Percentiles rank a stretch among this genome's conserved stretches.
Conservation (phyloP, 1,139 yeast genomes). For the Kurtzmaniella quercitrusa region DNA sequence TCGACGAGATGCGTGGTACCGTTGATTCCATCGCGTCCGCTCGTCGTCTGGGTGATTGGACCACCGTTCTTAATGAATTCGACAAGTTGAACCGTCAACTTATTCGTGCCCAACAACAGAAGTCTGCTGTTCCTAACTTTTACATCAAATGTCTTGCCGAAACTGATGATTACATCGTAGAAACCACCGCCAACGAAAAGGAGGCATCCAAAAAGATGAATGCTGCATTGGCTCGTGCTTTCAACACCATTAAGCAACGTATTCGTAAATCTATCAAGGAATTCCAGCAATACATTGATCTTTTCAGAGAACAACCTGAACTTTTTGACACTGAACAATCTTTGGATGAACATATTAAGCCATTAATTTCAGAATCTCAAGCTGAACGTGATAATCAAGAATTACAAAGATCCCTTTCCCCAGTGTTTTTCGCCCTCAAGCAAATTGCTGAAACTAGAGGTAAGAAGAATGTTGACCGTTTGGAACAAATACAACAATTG, state of each 20-base stretch:
- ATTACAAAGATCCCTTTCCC: slow-evolving; percentile 28
- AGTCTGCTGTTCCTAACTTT: slow-evolving; percentile 64
- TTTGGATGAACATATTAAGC: slow-evolving; percentile 18
- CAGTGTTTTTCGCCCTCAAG: slow-evolving; percentile 71
- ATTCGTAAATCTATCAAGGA: slow-evolving; percentile 78
- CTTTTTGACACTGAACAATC: slow-evolving; percentile 57
- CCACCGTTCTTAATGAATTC: slow-evolving; percentile 67
- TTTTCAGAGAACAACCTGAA: slow-evolving; percentile 69
- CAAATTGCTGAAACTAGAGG: slow-evolving; percentile 87
- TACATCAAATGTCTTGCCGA: slow-evolving; percentile 67
- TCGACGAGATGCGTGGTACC: slow-evolving; percentile 76
- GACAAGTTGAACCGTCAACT: slow-evolving; percentile 70
- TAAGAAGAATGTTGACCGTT: slow-evolving; percentile 85
- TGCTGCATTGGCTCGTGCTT: slow-evolving; percentile 82
- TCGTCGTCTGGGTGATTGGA: slow-evolving; percentile 77
- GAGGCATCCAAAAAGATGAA: slow-evolving; percentile 64
- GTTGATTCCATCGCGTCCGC: slow-evolving; percentile 69
- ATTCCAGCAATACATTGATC: slow-evolving; percentile 52
- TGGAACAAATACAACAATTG: slow-evolving; percentile 70
- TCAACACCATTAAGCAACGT: slow-evolving; percentile 85
- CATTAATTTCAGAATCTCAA: slow-evolving; percentile 18
- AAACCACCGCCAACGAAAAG: slow-evolving; percentile 55
- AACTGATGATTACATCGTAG: slow-evolving; percentile 67
- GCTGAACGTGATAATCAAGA: slow-evolving; percentile 14
- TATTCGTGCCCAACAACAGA: slow-evolving; percentile 71